phyloP scores from a whole-genome alignment of 768 basidiomycete genomes.

The Obba rivulosa region DNA sequence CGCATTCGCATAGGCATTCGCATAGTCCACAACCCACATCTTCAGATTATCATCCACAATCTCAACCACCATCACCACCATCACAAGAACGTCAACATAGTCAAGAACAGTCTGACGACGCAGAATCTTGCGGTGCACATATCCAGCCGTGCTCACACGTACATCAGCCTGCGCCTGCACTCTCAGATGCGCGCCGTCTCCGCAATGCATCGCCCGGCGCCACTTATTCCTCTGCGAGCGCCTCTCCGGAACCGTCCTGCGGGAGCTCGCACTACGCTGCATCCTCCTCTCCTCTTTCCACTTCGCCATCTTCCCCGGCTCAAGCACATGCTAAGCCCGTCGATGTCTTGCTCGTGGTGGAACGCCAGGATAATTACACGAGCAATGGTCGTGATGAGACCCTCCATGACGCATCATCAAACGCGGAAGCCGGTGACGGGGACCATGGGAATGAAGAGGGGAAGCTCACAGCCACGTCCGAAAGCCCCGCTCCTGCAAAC shows the following conservation, averaged over 20 bases:
- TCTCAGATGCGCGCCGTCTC: background rate
- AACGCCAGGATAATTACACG: too few relatives aligned
- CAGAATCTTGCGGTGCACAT: background rate
- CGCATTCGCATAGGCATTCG: background rate
- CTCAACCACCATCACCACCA: too few relatives aligned
- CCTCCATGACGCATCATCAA: too few relatives aligned
- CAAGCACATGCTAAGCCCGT: slow-evolving; percentile 13
- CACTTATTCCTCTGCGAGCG: slow-evolving; percentile 38
- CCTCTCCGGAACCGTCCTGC: slow-evolving; percentile 56
- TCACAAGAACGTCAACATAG: too few relatives aligned
- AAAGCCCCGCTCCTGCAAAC: background rate
- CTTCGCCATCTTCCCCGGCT: slow-evolving; percentile 24
- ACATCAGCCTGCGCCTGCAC: slow-evolving; percentile 1
- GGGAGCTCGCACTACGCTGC: slow-evolving; percentile 38
- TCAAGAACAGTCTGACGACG: too few relatives aligned
- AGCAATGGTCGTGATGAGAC: too few relatives aligned
- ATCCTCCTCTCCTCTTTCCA: slow-evolving; percentile 24
- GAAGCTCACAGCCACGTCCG: background rate
- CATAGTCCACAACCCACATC: background rate
- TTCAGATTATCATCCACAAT: too few relatives aligned
- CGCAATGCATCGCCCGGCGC: slow-evolving; percentile 23
- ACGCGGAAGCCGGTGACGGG: too few relatives aligned
- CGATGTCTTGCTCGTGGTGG: background rate
- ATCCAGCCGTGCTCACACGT: slow-evolving; percentile 1
- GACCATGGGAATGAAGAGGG: background rate